These are phyloP conservation scores for Talaromyces stipitatus DNA, from an alignment of 495 filamentous ascomycete species.

Conservation along the genomic window DNA sequence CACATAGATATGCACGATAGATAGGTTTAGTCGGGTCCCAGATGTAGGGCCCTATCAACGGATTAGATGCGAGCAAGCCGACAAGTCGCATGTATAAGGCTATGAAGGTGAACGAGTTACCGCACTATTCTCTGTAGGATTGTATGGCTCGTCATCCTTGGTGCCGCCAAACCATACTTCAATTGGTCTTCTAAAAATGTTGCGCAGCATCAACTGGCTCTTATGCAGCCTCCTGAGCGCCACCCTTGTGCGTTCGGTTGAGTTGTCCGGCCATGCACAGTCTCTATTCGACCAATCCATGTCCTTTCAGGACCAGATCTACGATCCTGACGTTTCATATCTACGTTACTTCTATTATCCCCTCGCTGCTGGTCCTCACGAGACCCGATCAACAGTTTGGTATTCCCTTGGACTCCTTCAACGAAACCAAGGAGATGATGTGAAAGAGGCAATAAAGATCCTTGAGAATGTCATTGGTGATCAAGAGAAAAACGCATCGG, in stretches of 20 bases:
- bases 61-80: background rate
- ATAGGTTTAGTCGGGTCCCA: too few species aligned
- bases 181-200: background rate
- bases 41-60: too few species aligned
- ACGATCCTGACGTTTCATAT: slow-evolving; percentile 14
- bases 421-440: slow-evolving; percentile 27
- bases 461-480: slow-evolving; percentile 29
- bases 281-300: slow-evolving; percentile 22
- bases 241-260: background rate
- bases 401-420: slow-evolving; percentile 32
- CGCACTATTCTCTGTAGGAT: background rate
- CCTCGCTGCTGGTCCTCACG: slow-evolving; percentile 16
- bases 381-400: slow-evolving; percentile 29
- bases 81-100: too few species aligned
- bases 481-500: slow-evolving; percentile 25
- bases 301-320: slow-evolving; percentile 19
- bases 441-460: slow-evolving; percentile 26
- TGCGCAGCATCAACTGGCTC: background rate
- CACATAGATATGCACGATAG: background rate
- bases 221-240: background rate
- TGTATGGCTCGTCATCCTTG: background rate
- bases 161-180: background rate
- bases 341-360: slow-evolving; percentile 4
- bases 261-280: background rate
- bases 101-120: background rate